Evolutionary conservation across 2,329 filamentous ascomycete species (phyloP), one percentile per base, ranked within the genome.

Genomic region (Acrodontium crateriforme): DNA sequence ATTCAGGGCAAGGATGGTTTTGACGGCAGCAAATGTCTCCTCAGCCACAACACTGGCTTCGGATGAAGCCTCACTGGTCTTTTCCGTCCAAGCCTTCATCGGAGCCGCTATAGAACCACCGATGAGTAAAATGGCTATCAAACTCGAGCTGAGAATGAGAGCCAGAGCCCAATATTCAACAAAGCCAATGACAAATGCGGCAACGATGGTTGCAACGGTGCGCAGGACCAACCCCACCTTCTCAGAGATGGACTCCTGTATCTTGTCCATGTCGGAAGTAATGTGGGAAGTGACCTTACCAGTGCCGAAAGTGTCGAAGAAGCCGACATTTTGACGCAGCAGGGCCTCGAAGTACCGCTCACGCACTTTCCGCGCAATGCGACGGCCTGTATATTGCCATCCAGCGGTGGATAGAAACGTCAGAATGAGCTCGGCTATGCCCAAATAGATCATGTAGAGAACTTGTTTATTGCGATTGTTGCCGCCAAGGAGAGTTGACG

Each of bases 221-320:
- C 72, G 70, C 27, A 89, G 51, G 0, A 79, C 83, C 36, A 91
- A 58, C 9, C 71, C 72, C 24, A 89, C 67, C 58, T 91, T 91
- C 53, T 91, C 81, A 0, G 81, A 87, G 25, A 94, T 81, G 32
- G 83, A 84, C 39, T 89, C 83, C 53, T 92, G 84, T 33, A 94
- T 76, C 28, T 87, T 61, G 46, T 91, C 92, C 24, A 81, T 89
- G 52, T 93, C 84, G 9, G 83, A 76, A 0, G 85, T 93, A 42
- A 92, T 91, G 38, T 84, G 75, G 1, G 84, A 91, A 0, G 83
- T 91, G 32, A 94, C 78, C 55, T 92, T 85, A 34, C 84, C 83
- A 16, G 82, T 77, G 28, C 83, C 84, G 10, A 92, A 65, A 45
- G 85, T 85, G 54, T 94, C 85, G 54, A 87, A 91, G 54, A 79